Conservation (phyloP, 2,329 filamentous ascomycete species). For the Aspergillus fijiensis region DNA sequence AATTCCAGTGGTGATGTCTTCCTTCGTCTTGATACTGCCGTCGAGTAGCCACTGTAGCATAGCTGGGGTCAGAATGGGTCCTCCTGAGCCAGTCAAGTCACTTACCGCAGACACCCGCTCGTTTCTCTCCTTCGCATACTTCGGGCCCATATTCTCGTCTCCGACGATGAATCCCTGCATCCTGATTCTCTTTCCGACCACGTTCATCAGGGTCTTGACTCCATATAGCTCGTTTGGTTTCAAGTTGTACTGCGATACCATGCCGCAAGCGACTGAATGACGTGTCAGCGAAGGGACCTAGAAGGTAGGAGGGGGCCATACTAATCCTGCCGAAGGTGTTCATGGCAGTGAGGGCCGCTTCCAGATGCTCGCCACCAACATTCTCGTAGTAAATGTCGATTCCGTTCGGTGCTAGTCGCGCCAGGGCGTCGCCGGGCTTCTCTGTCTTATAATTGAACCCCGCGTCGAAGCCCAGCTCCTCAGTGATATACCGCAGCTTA, state of each 20-base stretch:
- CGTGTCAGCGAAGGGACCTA: not conserved
- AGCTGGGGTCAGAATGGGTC: slow-evolving; percentile 31
- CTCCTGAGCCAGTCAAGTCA: not conserved
- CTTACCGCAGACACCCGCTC: slow-evolving; percentile 55
- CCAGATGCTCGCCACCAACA: slow-evolving; percentile 71
- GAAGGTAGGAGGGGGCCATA: not conserved
- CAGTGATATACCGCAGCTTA: slow-evolving; percentile 72
- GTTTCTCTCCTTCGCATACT: slow-evolving; percentile 69
- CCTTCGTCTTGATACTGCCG: slow-evolving; percentile 69
- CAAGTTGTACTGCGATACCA: slow-evolving; percentile 76
- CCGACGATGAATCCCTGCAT: slow-evolving; percentile 74
- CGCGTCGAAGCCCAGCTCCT: slow-evolving; percentile 68
- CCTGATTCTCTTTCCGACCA: slow-evolving; percentile 65
- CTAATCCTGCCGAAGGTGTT: slow-evolving; percentile 57
- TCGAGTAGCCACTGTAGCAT: slow-evolving; percentile 67
- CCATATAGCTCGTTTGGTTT: slow-evolving; percentile 57
- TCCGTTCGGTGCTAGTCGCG: slow-evolving; percentile 69
- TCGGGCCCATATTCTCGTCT: slow-evolving; percentile 65
- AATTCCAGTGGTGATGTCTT: slow-evolving; percentile 70
- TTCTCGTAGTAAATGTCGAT: slow-evolving; percentile 85
- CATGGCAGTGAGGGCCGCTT: slow-evolving; percentile 64
- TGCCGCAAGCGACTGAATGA: slow-evolving; percentile 62
- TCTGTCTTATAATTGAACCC: slow-evolving; percentile 91
- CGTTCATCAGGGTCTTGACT: slow-evolving; percentile 62
- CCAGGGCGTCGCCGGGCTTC: slow-evolving; percentile 64